Evolutionary conservation across 768 basidiomycete genomes (phyloP).

Genomic region (Tylopilus cervinicoccineus): DNA sequence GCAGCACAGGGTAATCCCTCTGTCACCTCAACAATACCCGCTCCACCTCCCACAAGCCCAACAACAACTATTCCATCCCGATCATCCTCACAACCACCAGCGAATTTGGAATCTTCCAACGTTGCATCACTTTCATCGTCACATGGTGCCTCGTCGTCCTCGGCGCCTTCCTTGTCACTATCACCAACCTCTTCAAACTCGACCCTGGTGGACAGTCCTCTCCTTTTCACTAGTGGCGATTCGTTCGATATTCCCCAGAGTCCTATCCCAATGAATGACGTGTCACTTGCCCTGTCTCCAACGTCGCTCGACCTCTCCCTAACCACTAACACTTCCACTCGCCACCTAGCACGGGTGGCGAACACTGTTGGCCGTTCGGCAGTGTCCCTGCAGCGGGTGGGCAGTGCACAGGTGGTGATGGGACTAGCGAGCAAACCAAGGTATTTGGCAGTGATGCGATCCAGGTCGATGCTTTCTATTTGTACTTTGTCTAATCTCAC

Average conservation of each 20-base stretch:
- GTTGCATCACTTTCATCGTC: conserved; percentile 22
- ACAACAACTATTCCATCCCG: conserved; percentile 12
- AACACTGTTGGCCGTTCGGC: conserved; percentile 52
- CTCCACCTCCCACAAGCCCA: conserved; percentile 13
- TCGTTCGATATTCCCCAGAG: conserved; percentile 35
- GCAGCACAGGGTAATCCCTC: conserved; percentile 49
- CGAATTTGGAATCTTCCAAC: conserved; percentile 22
- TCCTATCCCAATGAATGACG: conserved; percentile 33
- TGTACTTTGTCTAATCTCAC: conserved; percentile 17
- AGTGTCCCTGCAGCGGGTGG: conserved; percentile 96
- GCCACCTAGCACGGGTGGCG: conserved; percentile 99
- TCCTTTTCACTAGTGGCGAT: conserved; percentile 25
- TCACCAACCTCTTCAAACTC: conserved; percentile 43
- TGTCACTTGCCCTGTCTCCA: conserved; percentile 22
- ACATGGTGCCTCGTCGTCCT: conserved; percentile 26
- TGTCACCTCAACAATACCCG: conserved; percentile 11
- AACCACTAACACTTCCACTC: conserved; percentile 61
- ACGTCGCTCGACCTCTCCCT: conserved; percentile 32
- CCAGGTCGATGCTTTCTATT: conserved; percentile 32
- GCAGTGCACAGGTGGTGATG: conserved; percentile 33
- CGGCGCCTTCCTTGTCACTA: conserved; percentile 33
- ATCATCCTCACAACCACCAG: conserved; percentile 18
- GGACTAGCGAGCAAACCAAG: conserved; percentile 17
- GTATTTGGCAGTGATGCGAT: conserved; percentile 21
- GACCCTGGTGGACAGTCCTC: conserved; percentile 34